These are phyloP conservation scores for Starmera quercuum DNA, from an alignment of 805 yeast species.

Conservation along the genomic window DNA sequence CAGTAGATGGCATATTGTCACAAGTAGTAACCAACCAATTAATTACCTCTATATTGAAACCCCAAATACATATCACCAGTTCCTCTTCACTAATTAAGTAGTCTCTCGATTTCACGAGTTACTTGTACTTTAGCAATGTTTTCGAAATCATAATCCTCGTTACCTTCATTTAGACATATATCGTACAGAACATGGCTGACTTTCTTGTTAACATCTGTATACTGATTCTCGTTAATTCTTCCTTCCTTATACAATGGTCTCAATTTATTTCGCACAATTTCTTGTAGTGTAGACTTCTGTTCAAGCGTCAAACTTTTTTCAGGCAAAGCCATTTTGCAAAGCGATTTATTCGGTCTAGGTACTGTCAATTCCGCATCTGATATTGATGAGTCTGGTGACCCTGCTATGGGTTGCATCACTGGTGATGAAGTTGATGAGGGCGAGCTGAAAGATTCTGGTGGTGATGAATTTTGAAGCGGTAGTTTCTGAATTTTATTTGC, in stretches of 20 bases:
- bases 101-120: no score
- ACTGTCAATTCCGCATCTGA: conserved; percentile 9
- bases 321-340: conserved; percentile 5
- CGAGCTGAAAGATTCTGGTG: not conserved
- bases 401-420: conserved; percentile 3
- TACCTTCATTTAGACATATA: conserved; percentile 13
- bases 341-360: conserved; percentile 5
- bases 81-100: no score
- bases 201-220: conserved; percentile 52
- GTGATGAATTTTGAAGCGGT: not conserved
- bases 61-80: no score
- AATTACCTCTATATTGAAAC: no score
- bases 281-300: conserved; percentile 52
- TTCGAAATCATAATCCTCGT: conserved; percentile 7
- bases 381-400: conserved; percentile 3
- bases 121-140: conserved; percentile 12
- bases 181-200: conserved; percentile 56
- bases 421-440: not conserved
- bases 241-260: conserved; percentile 38
- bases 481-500: conserved; percentile 2
- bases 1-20: no score
- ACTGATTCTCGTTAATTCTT: conserved; percentile 29
- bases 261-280: conserved; percentile 43
- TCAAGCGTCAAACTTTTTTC: conserved; percentile 18
- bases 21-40: no score